Evolutionary conservation across 805 yeast genomes (phyloP).

Genomic region (Yueomyces sp.): DNA sequence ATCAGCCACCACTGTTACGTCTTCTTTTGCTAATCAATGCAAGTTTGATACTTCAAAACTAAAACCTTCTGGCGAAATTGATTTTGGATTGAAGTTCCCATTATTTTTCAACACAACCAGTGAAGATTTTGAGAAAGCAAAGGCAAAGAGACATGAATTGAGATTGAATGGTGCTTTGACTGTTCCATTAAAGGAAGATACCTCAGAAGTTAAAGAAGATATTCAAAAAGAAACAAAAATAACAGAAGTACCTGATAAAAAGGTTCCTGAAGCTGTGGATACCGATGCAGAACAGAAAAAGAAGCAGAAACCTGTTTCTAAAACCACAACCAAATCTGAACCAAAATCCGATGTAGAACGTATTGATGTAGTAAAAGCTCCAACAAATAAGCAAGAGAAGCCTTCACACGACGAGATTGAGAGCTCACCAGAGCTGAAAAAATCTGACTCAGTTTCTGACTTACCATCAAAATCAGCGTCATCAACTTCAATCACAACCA

Average conservation of each 20-base stretch:
- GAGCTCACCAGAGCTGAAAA: no score
- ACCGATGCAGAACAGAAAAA: slow-evolving; percentile 2
- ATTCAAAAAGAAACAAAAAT: neutral
- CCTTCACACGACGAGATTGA: neutral
- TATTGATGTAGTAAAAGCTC: neutral
- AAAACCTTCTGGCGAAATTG: slow-evolving; percentile 1
- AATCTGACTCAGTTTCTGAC: neutral
- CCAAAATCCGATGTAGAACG: neutral
- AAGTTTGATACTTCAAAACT: slow-evolving; percentile 17
- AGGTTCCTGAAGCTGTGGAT: neutral
- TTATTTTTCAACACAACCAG: slow-evolving; percentile 19
- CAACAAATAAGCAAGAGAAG: slow-evolving; percentile 1
- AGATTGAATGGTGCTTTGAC: slow-evolving; percentile 2
- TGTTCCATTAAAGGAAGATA: slow-evolving; percentile 1
- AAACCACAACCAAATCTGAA: neutral
- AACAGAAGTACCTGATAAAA: neutral
- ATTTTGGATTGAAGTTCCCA: slow-evolving; percentile 13
- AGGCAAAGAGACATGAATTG: slow-evolving; percentile 12
- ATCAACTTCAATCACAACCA: slow-evolving; percentile 4
- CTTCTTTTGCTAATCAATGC: slow-evolving; percentile 5
- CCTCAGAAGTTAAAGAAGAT: neutral
- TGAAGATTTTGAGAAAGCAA: slow-evolving; percentile 20
- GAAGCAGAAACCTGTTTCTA: slow-evolving; percentile 1
- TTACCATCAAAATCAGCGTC: slow-evolving; percentile 2
- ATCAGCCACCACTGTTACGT: slow-evolving; percentile 1